Percentiles rank a stretch among this genome's conserved stretches.
These are phyloP conservation scores for Globisporangium apiculatum DNA, from an alignment of 352 stramenopile species.

Conservation along the genomic window DNA sequence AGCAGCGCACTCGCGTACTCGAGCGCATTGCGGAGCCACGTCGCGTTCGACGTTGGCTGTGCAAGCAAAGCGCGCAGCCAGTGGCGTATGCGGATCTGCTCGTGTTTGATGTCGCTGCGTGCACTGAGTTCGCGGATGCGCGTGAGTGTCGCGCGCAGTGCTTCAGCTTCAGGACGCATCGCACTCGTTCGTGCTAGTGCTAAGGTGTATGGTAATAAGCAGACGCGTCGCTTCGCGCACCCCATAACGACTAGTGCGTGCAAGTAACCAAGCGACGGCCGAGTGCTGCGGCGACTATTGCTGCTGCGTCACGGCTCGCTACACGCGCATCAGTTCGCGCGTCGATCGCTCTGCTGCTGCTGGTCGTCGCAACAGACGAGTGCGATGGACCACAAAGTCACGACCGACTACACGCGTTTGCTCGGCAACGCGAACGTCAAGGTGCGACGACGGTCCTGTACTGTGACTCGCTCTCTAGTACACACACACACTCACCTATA, in stretches of 20 bases:
- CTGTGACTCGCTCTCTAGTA: neutral
- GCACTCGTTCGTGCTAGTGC: neutral
- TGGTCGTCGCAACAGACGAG: too few relatives aligned
- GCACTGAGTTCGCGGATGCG: constrained; percentile 35
- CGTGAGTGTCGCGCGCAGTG: constrained; percentile 26
- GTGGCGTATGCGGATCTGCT: constrained; percentile 51
- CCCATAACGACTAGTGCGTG: neutral
- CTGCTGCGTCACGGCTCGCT: neutral
- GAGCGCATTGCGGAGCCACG: constrained; percentile 53
- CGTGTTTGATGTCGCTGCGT: constrained; percentile 26
- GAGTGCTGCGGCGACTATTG: neutral
- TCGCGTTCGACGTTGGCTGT: constrained; percentile 40
- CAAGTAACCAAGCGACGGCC: too few relatives aligned
- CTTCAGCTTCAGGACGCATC: constrained; percentile 16
- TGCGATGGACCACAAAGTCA: constrained; percentile 81
- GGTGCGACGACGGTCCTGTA: constrained; percentile 11
- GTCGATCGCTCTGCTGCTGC: too few relatives aligned
- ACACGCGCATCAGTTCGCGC: neutral
- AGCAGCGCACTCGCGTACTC: constrained; percentile 37
- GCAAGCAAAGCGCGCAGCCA: constrained; percentile 52
- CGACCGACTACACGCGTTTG: constrained; percentile 77
- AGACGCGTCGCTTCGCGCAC: constrained; percentile 1
- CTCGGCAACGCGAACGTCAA: constrained; percentile 78
- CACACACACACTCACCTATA: neutral
- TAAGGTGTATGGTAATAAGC: neutral